Evolutionary conservation across 257 asterid species (phyloP).

Genomic region (Solanum acaule): DNA sequence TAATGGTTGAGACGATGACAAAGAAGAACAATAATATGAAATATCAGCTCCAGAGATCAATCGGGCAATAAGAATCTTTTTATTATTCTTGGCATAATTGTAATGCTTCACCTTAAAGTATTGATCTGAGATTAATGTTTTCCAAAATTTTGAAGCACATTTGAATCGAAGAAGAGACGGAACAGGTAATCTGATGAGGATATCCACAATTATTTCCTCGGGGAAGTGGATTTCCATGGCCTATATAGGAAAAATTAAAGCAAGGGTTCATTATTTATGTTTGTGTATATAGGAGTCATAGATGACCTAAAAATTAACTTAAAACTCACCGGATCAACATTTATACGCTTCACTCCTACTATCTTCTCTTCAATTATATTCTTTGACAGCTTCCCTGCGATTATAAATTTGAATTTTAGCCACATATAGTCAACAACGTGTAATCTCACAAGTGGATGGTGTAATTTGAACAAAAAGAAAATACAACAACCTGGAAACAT

Average conservation of each 20-base stretch:
- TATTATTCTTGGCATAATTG: not conserved
- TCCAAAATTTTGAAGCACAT: not conserved
- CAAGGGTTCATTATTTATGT: not conserved
- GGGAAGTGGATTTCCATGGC: not conserved
- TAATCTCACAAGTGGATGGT: no score
- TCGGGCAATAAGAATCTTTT: not conserved
- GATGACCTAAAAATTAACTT: no score
- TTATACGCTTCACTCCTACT: no score
- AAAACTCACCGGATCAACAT: no score
- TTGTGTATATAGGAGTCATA: no score
- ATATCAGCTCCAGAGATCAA: accelerated
- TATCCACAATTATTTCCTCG: not conserved
- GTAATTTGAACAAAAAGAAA: no score
- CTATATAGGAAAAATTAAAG: not conserved
- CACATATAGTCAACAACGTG: no score
- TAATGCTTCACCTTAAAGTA: not conserved
- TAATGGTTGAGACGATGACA: not conserved
- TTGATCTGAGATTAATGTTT: not conserved
- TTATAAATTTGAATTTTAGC: no score
- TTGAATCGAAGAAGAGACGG: not conserved
- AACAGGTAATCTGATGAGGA: not conserved
- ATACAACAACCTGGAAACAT: no score
- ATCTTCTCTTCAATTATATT: no score
- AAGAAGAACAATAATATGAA: not conserved
- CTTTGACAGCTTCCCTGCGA: no score